Evolutionary conservation across 495 filamentous ascomycete species (phyloP).

Genomic region (Cladorrhinum samala): DNA sequence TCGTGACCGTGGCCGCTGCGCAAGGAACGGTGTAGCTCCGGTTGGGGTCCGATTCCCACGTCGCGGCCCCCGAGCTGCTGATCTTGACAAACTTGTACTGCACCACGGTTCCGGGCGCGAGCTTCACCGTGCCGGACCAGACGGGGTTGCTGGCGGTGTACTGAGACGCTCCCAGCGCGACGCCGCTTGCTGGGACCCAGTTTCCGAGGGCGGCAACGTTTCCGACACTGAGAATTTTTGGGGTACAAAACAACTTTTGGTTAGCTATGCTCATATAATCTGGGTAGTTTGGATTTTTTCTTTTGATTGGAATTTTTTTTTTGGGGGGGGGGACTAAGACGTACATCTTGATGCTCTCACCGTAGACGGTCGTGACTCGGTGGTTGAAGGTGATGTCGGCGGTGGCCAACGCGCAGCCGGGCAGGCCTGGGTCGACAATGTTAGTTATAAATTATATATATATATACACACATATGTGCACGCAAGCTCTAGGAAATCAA

Average conservation of each 20-base stretch:
- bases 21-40: slow-evolving; percentile 50
- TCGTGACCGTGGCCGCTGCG: slow-evolving; percentile 14
- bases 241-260: too few species aligned
- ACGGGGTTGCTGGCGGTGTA: slow-evolving; percentile 53
- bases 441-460: too few species aligned
- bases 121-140: slow-evolving; percentile 48
- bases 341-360: slow-evolving; percentile 53
- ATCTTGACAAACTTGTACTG: slow-evolving; percentile 66
- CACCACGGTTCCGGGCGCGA: slow-evolving; percentile 47
- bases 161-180: slow-evolving; percentile 46
- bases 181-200: slow-evolving; percentile 47
- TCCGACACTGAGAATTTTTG: slow-evolving; percentile 35
- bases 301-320: background rate
- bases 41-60: slow-evolving; percentile 62
- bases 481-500: background rate
- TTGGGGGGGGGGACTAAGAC: background rate
- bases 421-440: too few species aligned
- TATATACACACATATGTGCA: too few species aligned
- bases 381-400: slow-evolving; percentile 56
- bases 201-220: slow-evolving; percentile 49
- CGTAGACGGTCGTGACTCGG: slow-evolving; percentile 46
- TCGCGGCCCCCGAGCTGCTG: slow-evolving; percentile 46
- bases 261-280: too few species aligned
- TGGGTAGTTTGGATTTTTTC: too few species aligned
- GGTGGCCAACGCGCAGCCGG: slow-evolving; percentile 35